Evolutionary conservation across 2,329 filamentous ascomycete species (phyloP), one percentile per base, ranked within the genome.

Genomic region (Kalmusia sp.): DNA sequence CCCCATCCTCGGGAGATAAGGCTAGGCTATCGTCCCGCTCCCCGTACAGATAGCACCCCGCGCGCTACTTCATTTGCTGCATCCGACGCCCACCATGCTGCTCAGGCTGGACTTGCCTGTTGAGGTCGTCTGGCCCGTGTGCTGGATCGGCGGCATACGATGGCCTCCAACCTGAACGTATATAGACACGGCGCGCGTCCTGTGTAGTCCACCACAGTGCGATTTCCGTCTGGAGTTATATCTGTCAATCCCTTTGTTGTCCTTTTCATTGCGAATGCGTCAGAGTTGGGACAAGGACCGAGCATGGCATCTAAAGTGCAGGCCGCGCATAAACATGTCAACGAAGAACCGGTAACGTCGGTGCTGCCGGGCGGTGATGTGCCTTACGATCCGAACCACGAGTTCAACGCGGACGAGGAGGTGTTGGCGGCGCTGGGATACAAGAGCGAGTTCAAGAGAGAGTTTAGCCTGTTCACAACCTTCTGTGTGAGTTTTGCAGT

Each of bases 401-500:
- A 77, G 24, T 77, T 82, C 64, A 74, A 71, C 34, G 73, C 78
- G 4, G 86, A 88, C 64, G 85, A 88, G 60, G 84, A 86, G 49
- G 81, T 82, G 1, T 77, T 89, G 4, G 84, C 83, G 2, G 82
- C 85, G 1, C 76, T 89, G 21, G 86, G 86, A 31, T 85, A 84
- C 70, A 86, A 84, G 68, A 80, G 84, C 47, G 84, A 86, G 64
- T 86, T 86, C 76, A 86, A 86, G 74, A 81, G 89, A 65, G 88
- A 91, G 64, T 91, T 92, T 69, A 87, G 82, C 2, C 76, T 90
- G 12, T 91, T 87, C 82, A 89, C 88, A 5, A 89, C 87, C 0
- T 91, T 91, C 68, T 89, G 87, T 61, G 87, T 91, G 34, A 87
- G 83, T 49, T 91, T 91, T 69, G 87, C 89, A 6, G 87, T 91